Conservation (phyloP, 139 green algal species). For the Chlorella sp. region DNA sequence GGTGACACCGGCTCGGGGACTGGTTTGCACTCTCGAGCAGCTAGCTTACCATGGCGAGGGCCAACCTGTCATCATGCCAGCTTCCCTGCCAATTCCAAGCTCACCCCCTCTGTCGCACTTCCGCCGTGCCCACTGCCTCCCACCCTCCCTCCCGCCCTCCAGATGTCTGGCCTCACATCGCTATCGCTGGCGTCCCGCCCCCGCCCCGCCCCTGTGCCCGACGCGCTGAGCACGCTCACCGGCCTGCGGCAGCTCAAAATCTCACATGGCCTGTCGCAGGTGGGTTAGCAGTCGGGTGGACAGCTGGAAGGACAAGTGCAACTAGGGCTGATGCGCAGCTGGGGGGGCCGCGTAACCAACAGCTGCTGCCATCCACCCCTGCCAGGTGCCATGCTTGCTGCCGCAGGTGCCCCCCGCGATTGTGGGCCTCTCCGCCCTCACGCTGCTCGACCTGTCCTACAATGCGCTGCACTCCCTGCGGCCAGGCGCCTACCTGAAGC, state of each 20-base stretch:
- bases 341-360: no score
- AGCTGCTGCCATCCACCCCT: no score
- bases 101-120: neutral
- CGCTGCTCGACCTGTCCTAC: conserved; percentile 12
- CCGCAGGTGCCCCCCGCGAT: neutral
- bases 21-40: neutral
- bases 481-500: conserved; percentile 16
- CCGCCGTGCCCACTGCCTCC: neutral
- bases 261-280: conserved; percentile 15
- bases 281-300: neutral
- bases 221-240: neutral
- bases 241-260: conserved; percentile 8
- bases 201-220: neutral
- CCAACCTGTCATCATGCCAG: no score
- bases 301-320: no score
- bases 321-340: no score
- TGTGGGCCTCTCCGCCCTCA: neutral
- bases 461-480: conserved; percentile 4
- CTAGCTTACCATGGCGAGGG: neutral
- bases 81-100: neutral
- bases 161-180: neutral
- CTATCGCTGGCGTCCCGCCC: neutral
- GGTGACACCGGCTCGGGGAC: neutral
- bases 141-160: neutral
- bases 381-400: neutral